phyloP scores from a whole-genome alignment of 495 filamentous ascomycete genomes.

The Xylaria castorea region DNA sequence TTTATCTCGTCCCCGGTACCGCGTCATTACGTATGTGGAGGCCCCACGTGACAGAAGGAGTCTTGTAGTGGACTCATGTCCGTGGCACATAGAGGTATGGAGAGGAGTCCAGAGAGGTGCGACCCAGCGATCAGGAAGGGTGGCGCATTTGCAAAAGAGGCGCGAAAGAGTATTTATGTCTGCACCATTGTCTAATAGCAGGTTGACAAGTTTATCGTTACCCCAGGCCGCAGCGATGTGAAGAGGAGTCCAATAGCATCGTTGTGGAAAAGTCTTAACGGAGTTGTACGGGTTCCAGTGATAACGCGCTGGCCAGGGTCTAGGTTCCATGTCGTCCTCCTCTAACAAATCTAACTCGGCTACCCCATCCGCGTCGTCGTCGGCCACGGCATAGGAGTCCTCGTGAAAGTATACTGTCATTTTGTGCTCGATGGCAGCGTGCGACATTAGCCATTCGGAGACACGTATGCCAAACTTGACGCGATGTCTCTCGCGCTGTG shows the following conservation, averaged over 20 bases:
- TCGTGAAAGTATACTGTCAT: not conserved
- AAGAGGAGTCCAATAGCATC: conserved; percentile 39
- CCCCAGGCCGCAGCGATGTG: conserved; percentile 47
- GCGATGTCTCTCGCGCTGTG: not conserved
- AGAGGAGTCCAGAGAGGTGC: conserved; percentile 43
- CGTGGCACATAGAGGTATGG: conserved; percentile 48
- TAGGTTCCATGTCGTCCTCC: not conserved
- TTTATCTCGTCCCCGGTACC: not conserved
- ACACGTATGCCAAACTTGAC: not conserved
- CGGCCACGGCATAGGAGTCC: not conserved
- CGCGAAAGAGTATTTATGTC: conserved; percentile 32
- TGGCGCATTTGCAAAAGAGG: conserved; percentile 43
- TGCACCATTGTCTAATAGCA: conserved; percentile 43
- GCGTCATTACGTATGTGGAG: conserved; percentile 32
- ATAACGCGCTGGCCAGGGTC: not conserved
- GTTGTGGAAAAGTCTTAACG: conserved; percentile 1
- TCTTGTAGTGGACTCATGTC: conserved; percentile 38
- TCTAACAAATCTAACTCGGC: not conserved
- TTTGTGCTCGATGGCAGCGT: not conserved
- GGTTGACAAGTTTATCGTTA: conserved; percentile 39
- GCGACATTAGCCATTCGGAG: not conserved
- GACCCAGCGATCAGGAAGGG: not conserved
- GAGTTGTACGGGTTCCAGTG: not conserved
- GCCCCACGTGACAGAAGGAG: conserved; percentile 44
- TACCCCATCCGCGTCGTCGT: not conserved